Base-by-base conservation (phyloP, 495 filamentous ascomycete genomes). In the Tuber microsphaerosporum region DNA sequence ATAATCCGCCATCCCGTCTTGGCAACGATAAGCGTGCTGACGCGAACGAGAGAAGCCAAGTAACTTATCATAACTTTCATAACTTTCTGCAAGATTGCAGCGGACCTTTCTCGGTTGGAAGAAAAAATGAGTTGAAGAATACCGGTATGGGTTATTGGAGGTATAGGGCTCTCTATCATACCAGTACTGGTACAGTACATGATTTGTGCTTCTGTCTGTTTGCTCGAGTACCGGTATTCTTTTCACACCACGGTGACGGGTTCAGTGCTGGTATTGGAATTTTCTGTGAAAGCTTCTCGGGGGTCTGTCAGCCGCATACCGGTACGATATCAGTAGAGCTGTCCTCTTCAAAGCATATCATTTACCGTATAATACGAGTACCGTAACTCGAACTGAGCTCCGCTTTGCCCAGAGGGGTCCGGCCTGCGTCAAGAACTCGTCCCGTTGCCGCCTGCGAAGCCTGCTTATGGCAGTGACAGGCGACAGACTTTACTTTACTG, bases 401-500 rank as follows among this genome's bases (percentile, higher is more conserved):
- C 56, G 17, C 26, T 65, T 65, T 65, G 26, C 56, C 56, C 26
- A 65, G 56, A 65, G 56, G 31, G 56, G 56, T 34, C 56, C 56
- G 4, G 14, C 26, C 56, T 65, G 26, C 56, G 26, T 65, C n/a
- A 65, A 65, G 26, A 10, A 65, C 34, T 65, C 56, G 56, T 34
- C 26, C 56, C 56, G 26, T 65, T 65, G 56, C 56, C 56, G 26
- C 56, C 56, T 65, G 56, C 31, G 56, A 34, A 12, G 26, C 56
- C 56, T 31, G 12, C 14, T 65, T 65, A 34, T 12, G 31, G 56
- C 6, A 65, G 56, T 31, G 56, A 26, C 14, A 65, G 26, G 56
- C 56, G 56, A 65, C 34, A 65, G 34, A 31, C 26, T 65, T 65
- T 65, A 51, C 46, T 4, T 79, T 72, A 71, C 77, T 73, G 74